Base-by-base conservation (phyloP, 129 eudicot species). In the Flaveria linearis region DNA sequence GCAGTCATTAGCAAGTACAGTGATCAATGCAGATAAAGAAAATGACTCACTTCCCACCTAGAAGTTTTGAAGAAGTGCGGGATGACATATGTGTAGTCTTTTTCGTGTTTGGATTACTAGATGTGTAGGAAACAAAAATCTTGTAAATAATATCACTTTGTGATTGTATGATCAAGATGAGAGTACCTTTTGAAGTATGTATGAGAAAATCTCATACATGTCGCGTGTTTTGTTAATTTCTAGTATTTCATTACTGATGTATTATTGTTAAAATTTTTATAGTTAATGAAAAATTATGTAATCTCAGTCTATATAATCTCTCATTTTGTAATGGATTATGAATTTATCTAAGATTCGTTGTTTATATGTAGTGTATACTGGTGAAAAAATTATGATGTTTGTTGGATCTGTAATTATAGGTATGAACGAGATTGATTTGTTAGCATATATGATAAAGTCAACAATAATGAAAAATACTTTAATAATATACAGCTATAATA, bases 101-200 rank as follows among this genome's bases (percentile, higher is more conserved):
- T 75, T 69, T 41, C 33, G 10, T 75, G 75, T 63, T 84, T 71
- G 79, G 46, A 65, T 78, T 43, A 17, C 6, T 69, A 25, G 77
- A 77, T 77, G 78, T 77, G 51, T 74, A 73, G 68, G n/a, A 71
- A 70, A 16, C 55, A 42, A 71, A 7, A 53, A 66, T 79, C 82
- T 82, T 84, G 84, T 84, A 84, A 76, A 79, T 74, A 74, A 74
- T 65, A 56, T 80, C 84, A 80, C 78, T 74, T 67, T 67, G 84
- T 80, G 84, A 80, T 80, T 74, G 74, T 74, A 80, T 80, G 84
- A 57, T 74, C 84, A 80, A 80, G 84, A 80, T 80, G 80, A 73
- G 61, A 57, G 75, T 80, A 74, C 7, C 9, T 66, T 43, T 45
- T 26, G 64, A 74, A 52, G 56, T 75, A 67, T 80, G 80, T 67